phyloP scores from a whole-genome alignment of 2,329 filamentous ascomycete genomes.

The Penicillium sp. region DNA sequence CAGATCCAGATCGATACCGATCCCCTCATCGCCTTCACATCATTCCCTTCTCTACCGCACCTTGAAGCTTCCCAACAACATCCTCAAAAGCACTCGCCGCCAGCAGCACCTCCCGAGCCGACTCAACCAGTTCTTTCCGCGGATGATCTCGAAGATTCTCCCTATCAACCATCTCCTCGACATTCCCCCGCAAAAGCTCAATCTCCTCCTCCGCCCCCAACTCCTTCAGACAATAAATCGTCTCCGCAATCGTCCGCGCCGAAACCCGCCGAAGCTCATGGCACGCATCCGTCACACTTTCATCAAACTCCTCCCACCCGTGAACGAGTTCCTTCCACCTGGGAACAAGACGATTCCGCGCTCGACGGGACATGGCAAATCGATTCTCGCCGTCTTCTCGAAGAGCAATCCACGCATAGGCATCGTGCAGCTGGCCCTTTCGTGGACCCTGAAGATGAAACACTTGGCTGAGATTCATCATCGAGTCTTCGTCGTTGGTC shows the following conservation, averaged over 20 bases:
- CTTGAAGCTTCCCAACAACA: neutral
- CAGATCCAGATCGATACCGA: too few species aligned
- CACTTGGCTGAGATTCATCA: neutral
- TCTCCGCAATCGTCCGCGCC: neutral
- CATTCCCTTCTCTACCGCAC: neutral
- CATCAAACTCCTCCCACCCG: neutral
- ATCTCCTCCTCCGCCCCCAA: neutral
- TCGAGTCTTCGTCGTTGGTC: neutral
- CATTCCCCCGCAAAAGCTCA: neutral
- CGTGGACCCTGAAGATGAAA: neutral
- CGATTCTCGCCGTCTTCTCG: neutral
- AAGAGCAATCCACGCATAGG: constrained; percentile 1
- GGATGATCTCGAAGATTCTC: neutral
- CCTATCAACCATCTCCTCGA: neutral
- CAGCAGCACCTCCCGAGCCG: neutral
- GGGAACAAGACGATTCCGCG: neutral
- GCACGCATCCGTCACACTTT: neutral
- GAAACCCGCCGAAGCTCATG: neutral
- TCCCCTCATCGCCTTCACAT: neutral
- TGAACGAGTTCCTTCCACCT: neutral
- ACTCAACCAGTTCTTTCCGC: neutral
- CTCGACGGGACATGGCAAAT: neutral
- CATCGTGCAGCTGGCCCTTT: neutral
- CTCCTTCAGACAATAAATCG: neutral
- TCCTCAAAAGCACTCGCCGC: neutral